phyloP scores from a whole-genome alignment of 371 early-diverging fungal species.

The Smittium mucronatum region DNA sequence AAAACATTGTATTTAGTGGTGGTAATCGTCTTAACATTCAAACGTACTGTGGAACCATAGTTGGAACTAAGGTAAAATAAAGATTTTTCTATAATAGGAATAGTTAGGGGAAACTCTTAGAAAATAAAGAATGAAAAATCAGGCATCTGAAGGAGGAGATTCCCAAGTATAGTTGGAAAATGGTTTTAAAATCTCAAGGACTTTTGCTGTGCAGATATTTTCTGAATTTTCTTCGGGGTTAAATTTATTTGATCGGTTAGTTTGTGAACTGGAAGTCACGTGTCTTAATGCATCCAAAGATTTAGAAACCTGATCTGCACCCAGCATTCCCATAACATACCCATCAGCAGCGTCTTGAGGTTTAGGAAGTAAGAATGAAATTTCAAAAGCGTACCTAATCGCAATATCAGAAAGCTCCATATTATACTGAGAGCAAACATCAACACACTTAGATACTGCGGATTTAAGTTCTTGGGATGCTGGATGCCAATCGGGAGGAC shows the following conservation, averaged over 20 bases:
- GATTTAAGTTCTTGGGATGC: slow-evolving; percentile 41
- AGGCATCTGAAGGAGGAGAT: slow-evolving; percentile 24
- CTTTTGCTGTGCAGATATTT: slow-evolving; percentile 14
- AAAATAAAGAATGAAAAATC: no score
- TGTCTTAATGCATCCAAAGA: slow-evolving; percentile 34
- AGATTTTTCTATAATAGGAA: no score
- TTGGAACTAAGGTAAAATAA: no score
- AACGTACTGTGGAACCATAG: no score
- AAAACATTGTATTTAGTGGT: no score
- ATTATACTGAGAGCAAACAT: slow-evolving; percentile 28
- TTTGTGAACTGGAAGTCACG: not conserved
- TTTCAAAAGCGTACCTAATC: slow-evolving; percentile 45
- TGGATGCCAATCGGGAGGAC: slow-evolving; percentile 63
- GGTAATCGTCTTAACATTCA: no score
- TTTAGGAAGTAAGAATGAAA: not conserved
- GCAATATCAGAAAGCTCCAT: slow-evolving; percentile 46
- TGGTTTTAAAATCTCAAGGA: slow-evolving; percentile 14
- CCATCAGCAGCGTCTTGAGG: slow-evolving; percentile 33
- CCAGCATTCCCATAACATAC: slow-evolving; percentile 53
- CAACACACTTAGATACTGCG: slow-evolving; percentile 39
- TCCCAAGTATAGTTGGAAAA: slow-evolving; percentile 26
- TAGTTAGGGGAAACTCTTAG: no score
- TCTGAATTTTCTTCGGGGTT: slow-evolving; percentile 8
- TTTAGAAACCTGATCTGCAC: slow-evolving; percentile 44
- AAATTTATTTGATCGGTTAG: not conserved